Conservation (phyloP, 768 basidiomycete genomes). For the Rhodotorula kratochvilovae region DNA sequence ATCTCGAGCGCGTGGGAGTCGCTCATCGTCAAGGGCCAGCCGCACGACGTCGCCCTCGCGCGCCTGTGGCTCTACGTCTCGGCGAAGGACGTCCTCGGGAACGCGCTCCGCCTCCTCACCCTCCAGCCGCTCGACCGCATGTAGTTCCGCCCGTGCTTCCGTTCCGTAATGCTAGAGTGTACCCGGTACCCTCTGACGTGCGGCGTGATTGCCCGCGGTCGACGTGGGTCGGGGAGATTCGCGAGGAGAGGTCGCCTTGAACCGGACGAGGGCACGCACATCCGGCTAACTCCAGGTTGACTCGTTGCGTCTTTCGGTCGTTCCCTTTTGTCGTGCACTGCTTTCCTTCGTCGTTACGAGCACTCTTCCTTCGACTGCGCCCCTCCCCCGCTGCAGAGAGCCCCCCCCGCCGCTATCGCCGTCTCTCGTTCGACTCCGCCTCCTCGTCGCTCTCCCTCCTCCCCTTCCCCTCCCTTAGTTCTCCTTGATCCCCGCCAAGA, state of each 20-base stretch:
- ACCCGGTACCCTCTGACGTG: too few relatives aligned
- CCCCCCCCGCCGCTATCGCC: too few relatives aligned
- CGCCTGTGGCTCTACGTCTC: constrained; percentile 82
- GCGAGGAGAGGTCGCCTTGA: neutral
- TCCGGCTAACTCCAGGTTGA: too few relatives aligned
- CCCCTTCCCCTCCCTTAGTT: neutral
- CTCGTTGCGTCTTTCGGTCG: too few relatives aligned
- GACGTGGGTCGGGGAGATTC: too few relatives aligned
- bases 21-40: constrained; percentile 77
- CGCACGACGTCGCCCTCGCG: constrained; percentile 70
- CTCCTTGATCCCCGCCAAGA: neutral
- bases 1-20: constrained; percentile 91
- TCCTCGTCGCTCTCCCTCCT: neutral
- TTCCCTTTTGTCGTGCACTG: too few relatives aligned
- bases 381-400: too few relatives aligned
- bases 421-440: neutral
- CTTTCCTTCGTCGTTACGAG: neutral
- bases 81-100: constrained; percentile 82
- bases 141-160: constrained; percentile 51
- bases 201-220: too few relatives aligned
- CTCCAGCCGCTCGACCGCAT: constrained; percentile 87
- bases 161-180: neutral
- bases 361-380: too few relatives aligned
- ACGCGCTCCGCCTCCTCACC: constrained; percentile 80
- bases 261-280: too few relatives aligned